phyloP scores from a whole-genome alignment of 2,329 filamentous ascomycete genomes.

The Colletotrichum abscissum region DNA sequence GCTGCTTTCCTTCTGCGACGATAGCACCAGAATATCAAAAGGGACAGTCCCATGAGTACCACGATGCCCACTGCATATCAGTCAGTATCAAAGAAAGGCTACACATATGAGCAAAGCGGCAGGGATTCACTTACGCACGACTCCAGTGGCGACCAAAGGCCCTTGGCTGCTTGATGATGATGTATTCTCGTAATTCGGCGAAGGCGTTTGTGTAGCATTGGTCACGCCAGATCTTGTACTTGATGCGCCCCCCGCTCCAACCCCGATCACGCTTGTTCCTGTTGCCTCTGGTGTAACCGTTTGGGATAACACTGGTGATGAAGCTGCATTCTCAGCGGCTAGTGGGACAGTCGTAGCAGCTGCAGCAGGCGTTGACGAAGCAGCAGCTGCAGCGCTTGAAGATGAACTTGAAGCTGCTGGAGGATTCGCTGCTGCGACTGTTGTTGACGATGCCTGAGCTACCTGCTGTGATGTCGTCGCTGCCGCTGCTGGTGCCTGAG shows the following conservation, averaged over 20 bases:
- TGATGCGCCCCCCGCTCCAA: not conserved
- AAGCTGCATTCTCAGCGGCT: not conserved
- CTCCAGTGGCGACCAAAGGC: slow-evolving; percentile 23
- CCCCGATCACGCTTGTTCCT: not conserved
- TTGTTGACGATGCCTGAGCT: not conserved
- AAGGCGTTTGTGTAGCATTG: not conserved
- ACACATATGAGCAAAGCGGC: not conserved
- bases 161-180: not conserved
- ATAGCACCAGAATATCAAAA: slow-evolving; percentile 25
- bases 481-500: not conserved
- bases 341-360: not conserved
- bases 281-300: not conserved
- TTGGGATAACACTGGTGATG: not conserved
- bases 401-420: not conserved
- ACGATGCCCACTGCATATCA: slow-evolving; percentile 9
- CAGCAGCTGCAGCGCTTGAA: not conserved
- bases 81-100: not conserved
- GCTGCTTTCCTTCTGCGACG: slow-evolving; percentile 19
- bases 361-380: not conserved
- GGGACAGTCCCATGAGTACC: slow-evolving; percentile 19
- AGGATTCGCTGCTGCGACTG: not conserved
- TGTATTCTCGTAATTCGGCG: not conserved
- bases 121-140: slow-evolving; percentile 5
- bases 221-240: not conserved
- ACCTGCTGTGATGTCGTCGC: not conserved